These are phyloP conservation scores for Pyrenochaeta sp. DNA, from an alignment of 2,329 filamentous ascomycete genomes.

Conservation along the genomic window DNA sequence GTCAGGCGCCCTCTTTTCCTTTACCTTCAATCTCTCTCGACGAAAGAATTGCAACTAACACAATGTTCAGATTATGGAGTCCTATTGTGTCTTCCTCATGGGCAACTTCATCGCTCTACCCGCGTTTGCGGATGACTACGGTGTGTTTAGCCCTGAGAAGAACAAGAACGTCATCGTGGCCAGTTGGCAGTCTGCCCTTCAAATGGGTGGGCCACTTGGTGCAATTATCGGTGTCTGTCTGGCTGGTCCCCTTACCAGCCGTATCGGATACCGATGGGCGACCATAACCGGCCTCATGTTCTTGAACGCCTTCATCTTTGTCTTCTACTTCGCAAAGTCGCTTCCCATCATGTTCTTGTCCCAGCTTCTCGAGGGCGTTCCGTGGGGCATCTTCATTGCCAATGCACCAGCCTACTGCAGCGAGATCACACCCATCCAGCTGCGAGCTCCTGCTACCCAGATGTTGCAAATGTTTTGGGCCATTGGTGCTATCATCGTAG, in stretches of 20 bases:
- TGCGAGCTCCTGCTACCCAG: slow-evolving; percentile 67
- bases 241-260: slow-evolving; percentile 67
- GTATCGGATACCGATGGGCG: slow-evolving; percentile 67
- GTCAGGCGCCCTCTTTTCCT: slow-evolving; percentile 43
- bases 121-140: slow-evolving; percentile 58
- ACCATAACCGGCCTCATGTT: slow-evolving; percentile 65
- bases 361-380: slow-evolving; percentile 68
- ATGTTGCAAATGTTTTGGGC: slow-evolving; percentile 74
- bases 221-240: slow-evolving; percentile 68
- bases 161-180: slow-evolving; percentile 55
- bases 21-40: slow-evolving; percentile 22
- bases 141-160: slow-evolving; percentile 47
- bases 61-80: slow-evolving; percentile 67
- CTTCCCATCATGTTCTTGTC: slow-evolving; percentile 59
- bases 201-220: slow-evolving; percentile 64
- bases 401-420: slow-evolving; percentile 70
- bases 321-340: slow-evolving; percentile 65
- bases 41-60: slow-evolving; percentile 19
- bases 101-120: slow-evolving; percentile 65
- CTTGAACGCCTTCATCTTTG: slow-evolving; percentile 67
- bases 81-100: slow-evolving; percentile 69
- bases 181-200: slow-evolving; percentile 67
- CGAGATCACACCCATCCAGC: slow-evolving; percentile 67
- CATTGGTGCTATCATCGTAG: slow-evolving; percentile 69
- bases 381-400: slow-evolving; percentile 73